These are phyloP conservation scores for Skeletonema menzelii DNA, from an alignment of 108 stramenopile genomes.

Conservation along the genomic window DNA sequence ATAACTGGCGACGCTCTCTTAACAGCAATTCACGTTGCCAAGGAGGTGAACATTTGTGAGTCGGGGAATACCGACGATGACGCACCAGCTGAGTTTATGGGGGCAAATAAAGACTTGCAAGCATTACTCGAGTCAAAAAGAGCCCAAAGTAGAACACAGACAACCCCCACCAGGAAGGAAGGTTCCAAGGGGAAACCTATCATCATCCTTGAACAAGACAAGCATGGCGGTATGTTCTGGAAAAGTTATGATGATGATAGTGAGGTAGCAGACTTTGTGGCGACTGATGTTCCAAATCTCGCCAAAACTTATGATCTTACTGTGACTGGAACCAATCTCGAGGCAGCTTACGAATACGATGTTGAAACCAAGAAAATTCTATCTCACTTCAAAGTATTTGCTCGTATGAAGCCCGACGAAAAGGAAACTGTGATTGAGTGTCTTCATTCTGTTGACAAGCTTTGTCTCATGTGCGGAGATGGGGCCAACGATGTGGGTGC, in stretches of 20 bases:
- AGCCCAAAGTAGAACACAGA: slow-evolving; percentile 20
- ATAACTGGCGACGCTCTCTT: slow-evolving; percentile 96
- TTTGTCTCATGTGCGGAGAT: slow-evolving; percentile 97
- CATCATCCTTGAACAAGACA: slow-evolving; percentile 70
- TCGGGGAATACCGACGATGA: slow-evolving; percentile 34
- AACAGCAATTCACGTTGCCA: slow-evolving; percentile 95
- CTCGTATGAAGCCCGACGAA: slow-evolving; percentile 96
- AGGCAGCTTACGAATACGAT: slow-evolving; percentile 76
- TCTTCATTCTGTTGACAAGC: slow-evolving; percentile 78
- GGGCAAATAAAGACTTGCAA: slow-evolving; percentile 65
- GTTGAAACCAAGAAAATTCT: slow-evolving; percentile 66
- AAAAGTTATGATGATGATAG: slow-evolving; percentile 82
- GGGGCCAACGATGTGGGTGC: slow-evolving; percentile 96
- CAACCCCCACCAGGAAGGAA: slow-evolving; percentile 10
- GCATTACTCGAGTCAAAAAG: slow-evolving; percentile 44
- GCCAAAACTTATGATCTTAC: slow-evolving; percentile 81
- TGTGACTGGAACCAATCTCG: slow-evolving; percentile 79
- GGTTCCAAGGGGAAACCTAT: slow-evolving; percentile 54
- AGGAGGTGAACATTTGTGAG: slow-evolving; percentile 83
- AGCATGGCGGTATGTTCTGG: slow-evolving; percentile 71
- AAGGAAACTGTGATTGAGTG: slow-evolving; percentile 94
- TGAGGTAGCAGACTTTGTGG: slow-evolving; percentile 53
- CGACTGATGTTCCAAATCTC: slow-evolving; percentile 64
- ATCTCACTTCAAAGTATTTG: slow-evolving; percentile 90
- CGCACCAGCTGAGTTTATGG: slow-evolving; percentile 16